Evolutionary conservation across 805 yeast species (phyloP).

Genomic region (Metschnikowia anglica): DNA sequence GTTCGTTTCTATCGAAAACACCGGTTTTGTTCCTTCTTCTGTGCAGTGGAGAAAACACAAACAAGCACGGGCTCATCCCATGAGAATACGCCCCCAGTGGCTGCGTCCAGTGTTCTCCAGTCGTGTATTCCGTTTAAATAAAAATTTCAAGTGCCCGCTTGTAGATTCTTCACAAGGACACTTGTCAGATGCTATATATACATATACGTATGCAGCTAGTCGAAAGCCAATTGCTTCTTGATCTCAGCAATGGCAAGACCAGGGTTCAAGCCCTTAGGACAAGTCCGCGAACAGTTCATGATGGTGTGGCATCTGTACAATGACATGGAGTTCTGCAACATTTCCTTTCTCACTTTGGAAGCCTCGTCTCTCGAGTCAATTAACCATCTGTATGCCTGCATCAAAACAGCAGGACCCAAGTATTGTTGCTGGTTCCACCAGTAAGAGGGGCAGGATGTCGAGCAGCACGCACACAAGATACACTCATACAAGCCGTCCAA

Average conservation of each 20-base stretch:
- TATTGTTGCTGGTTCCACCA: slow-evolving; percentile 99
- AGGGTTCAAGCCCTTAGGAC: slow-evolving; percentile 98
- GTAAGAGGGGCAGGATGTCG: slow-evolving; percentile 98
- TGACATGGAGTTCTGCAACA: slow-evolving; percentile 96
- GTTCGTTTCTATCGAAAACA: too few relatives aligned
- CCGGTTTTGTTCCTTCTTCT: too few relatives aligned
- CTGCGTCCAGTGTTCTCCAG: too few relatives aligned
- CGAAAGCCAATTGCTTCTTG: slow-evolving; percentile 88
- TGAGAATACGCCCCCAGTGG: background rate
- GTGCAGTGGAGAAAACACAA: too few relatives aligned
- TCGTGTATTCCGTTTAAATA: background rate
- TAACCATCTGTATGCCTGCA: slow-evolving; percentile 99
- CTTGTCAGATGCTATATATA: too few relatives aligned
- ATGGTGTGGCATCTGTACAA: slow-evolving; percentile 98
- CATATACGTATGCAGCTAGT: slow-evolving; percentile 42
- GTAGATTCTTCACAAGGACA: too few relatives aligned
- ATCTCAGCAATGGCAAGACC: slow-evolving; percentile 97
- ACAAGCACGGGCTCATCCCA: too few relatives aligned
- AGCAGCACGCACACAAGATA: slow-evolving; percentile 97
- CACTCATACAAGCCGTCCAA: slow-evolving; percentile 97
- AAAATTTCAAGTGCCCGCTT: too few relatives aligned
- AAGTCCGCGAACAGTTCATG: slow-evolving; percentile 97
- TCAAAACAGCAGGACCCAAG: slow-evolving; percentile 96
- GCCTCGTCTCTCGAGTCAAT: slow-evolving; percentile 96
- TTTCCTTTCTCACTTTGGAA: slow-evolving; percentile 70